Evolutionary conservation across 2,329 filamentous ascomycete genomes (phyloP).

Genomic region (Hypoxylon sp.): DNA sequence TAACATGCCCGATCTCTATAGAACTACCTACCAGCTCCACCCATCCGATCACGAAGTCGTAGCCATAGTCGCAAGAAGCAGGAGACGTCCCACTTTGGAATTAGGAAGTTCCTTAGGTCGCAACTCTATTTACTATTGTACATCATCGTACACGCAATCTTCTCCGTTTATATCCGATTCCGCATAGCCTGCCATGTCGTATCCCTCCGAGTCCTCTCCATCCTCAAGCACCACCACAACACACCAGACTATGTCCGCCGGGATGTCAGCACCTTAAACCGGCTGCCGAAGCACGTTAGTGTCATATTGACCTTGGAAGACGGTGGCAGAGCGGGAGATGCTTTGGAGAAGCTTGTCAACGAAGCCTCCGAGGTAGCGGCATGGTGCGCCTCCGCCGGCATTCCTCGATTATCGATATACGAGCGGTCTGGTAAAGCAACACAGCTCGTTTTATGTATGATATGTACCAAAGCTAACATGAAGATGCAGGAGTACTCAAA

Average conservation of each 20-base stretch:
- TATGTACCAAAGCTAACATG: constrained; percentile 27
- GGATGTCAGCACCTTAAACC: constrained; percentile 80
- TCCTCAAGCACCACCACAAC: constrained; percentile 94
- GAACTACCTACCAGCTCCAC: constrained; percentile 47
- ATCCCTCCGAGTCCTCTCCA: constrained; percentile 79
- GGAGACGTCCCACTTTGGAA: constrained; percentile 61
- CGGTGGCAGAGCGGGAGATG: constrained; percentile 75
- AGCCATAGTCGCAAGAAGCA: constrained; percentile 47
- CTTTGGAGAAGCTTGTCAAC: constrained; percentile 85
- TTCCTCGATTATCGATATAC: constrained; percentile 89
- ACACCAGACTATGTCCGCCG: constrained; percentile 92
- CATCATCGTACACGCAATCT: constrained; percentile 79
- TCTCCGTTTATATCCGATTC: constrained; percentile 87
- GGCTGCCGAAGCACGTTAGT: constrained; percentile 87
- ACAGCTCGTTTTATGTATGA: constrained; percentile 11
- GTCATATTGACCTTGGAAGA: constrained; percentile 83
- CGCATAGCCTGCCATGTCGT: constrained; percentile 84
- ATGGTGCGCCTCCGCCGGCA: constrained; percentile 92
- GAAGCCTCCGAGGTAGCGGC: constrained; percentile 92
- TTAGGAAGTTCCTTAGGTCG: constrained; percentile 70
- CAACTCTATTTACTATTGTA: constrained; percentile 76
- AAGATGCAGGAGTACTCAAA: constrained; percentile 80
- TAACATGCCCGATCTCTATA: constrained; percentile 27
- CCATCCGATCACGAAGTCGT: constrained; percentile 45
- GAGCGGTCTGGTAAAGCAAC: constrained; percentile 82